A percentile compares a stretch with the other conserved stretches of the same genome.
phyloP scores from a whole-genome alignment of 108 stramenopile genomes.

The Nannochloropsis gaditana region DNA sequence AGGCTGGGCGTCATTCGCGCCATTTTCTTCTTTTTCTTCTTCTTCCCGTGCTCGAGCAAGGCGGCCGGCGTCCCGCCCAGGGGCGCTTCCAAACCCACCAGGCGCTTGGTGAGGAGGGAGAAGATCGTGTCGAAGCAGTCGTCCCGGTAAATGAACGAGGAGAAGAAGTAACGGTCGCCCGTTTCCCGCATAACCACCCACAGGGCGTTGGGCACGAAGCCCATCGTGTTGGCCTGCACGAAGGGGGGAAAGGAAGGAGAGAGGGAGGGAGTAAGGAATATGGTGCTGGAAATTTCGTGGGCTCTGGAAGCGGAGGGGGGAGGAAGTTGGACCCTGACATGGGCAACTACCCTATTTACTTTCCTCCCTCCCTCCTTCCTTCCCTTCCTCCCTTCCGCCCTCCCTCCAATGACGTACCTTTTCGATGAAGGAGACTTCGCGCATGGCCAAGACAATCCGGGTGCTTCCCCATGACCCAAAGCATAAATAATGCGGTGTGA shows the following conservation, averaged over 20 bases:
- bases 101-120: neutral
- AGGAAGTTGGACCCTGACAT: too few relatives aligned
- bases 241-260: neutral
- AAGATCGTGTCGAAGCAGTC: conserved; percentile 4
- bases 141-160: conserved; percentile 1
- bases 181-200: neutral
- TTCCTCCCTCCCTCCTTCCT: neutral
- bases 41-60: neutral
- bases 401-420: neutral
- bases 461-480: neutral
- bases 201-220: neutral
- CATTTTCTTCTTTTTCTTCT: neutral
- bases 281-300: neutral
- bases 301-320: too few relatives aligned
- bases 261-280: neutral
- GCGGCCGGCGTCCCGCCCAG: neutral
- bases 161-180: conserved; percentile 17
- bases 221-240: neutral
- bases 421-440: neutral
- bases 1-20: neutral
- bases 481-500: neutral
- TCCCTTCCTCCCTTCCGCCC: neutral
- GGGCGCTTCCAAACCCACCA: neutral
- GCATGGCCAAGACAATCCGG: neutral
- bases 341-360: neutral